Evolutionary conservation across 106 monocot genomes (phyloP), one percentile per base, ranked within the genome.

Genomic region (Dactylorhiza incarnata): DNA sequence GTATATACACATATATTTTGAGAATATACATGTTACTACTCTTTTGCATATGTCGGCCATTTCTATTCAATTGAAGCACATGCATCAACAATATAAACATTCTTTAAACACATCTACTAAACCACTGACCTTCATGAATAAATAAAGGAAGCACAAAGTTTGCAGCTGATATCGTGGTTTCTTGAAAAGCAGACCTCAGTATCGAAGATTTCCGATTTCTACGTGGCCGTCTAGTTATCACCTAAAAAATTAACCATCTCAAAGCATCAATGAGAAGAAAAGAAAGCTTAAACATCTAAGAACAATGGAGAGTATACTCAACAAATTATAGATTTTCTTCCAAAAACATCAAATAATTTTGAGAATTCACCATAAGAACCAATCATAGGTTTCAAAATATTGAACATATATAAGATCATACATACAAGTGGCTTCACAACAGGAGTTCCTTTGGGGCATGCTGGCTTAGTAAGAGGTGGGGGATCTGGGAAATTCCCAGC

Each of bases 91-190:
- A 45, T 5, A 69, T 16, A 46, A 68, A 69, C 37, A 37, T 45
- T 46, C n/a, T 25, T 37, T 69, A 6, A 69, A 6, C 44, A 6
- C 51, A 52, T 17, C 22, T 52, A 6, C 26, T 43, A 62, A 78
- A 73, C 26, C 12, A 22, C 59, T 7, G 72, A 88, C 97, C 97
- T 91, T 99, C 97, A 81, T 99, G 94, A 84, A 99, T 99, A 86
- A 99, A 99, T 55, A 99, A 69, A 17, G 97, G 97, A 76, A 89
- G 89, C 3, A 99, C 94, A 77, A 99, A 80, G 88, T 99, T 94
- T 49, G 89, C 84, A 45, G 97, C 89, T 19, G 91, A 86, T 13
- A 99, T 45, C 48, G 69, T 51, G 17, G 94, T 94, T 78, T 99
- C 97, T 68, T 99, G 97, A 76, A 99, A 91, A 78, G 97, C 73